Conservation (phyloP, 352 stramenopile species). For the Pythium myriotylum region DNA sequence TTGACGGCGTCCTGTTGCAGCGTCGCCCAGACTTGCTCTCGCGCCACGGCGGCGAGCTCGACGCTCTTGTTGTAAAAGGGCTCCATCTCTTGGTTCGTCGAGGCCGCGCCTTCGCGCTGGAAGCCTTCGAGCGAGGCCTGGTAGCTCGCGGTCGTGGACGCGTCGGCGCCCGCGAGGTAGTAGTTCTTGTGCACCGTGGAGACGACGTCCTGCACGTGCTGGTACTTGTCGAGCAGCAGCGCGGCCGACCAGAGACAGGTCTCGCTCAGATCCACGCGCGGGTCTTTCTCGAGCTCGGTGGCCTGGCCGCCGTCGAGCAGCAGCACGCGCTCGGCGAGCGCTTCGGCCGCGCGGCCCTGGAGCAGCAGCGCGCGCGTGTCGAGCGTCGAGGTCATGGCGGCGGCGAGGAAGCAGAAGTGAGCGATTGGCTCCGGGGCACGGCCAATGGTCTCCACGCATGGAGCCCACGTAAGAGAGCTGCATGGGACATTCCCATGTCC, state of each 20-base stretch:
- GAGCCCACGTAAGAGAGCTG: too few relatives aligned
- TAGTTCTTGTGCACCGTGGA: constrained; percentile 73
- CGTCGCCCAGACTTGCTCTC: constrained; percentile 58
- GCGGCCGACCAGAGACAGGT: constrained; percentile 75
- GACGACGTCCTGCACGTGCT: constrained; percentile 57
- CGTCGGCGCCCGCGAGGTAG: constrained; percentile 75
- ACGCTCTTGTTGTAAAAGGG: constrained; percentile 77
- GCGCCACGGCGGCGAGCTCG: constrained; percentile 63
- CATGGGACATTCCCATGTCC: too few relatives aligned
- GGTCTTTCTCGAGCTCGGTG: constrained; percentile 78
- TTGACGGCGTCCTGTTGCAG: constrained; percentile 32
- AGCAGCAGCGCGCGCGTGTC: constrained; percentile 20
- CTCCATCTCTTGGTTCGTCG: constrained; percentile 48
- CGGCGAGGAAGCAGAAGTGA: too few relatives aligned
- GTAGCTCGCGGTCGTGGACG: constrained; percentile 85
- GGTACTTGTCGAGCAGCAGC: constrained; percentile 62
- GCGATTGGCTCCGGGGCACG: too few relatives aligned
- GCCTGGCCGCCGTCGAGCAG: constrained; percentile 78
- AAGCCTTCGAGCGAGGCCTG: constrained; percentile 87
- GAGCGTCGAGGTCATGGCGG: background rate
- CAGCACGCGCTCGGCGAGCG: constrained; percentile 37
- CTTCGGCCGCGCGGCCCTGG: constrained; percentile 8
- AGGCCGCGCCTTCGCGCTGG: constrained; percentile 55
- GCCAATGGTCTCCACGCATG: too few relatives aligned
- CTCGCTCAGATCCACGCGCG: constrained; percentile 53